These are phyloP conservation scores for Calonectria crousiana DNA, from an alignment of 2,329 filamentous ascomycete genomes.

Conservation along the genomic window DNA sequence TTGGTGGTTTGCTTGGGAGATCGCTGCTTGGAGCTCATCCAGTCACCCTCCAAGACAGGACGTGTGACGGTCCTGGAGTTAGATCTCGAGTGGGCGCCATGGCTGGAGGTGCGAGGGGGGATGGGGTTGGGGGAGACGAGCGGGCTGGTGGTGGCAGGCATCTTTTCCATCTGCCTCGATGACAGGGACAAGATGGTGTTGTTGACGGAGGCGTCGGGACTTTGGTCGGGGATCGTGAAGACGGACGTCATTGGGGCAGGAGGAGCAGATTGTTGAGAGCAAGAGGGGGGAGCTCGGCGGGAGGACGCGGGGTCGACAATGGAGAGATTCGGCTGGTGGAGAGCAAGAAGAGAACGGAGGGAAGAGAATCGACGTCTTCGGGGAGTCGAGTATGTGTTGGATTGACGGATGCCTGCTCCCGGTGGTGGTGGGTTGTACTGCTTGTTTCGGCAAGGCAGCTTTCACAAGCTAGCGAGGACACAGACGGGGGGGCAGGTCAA, in stretches of 20 bases:
- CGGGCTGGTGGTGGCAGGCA: conserved; percentile 44
- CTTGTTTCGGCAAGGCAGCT: conserved; percentile 20
- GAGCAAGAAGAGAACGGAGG: not conserved
- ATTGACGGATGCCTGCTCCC: conserved; percentile 20
- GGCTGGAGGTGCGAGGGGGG: conserved; percentile 77
- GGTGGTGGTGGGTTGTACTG: not conserved
- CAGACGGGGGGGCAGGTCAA: not conserved
- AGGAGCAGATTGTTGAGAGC: not conserved
- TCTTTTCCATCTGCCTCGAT: conserved; percentile 40
- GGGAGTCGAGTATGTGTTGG: not conserved
- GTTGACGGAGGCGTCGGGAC: conserved; percentile 29
- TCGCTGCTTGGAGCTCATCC: conserved; percentile 61
- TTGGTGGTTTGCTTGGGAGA: conserved; percentile 26
- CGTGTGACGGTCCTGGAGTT: conserved; percentile 56
- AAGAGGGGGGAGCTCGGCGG: not conserved
- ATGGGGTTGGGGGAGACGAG: conserved; percentile 70
- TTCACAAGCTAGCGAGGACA: conserved; percentile 23
- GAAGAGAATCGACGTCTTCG: not conserved
- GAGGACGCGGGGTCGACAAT: not conserved
- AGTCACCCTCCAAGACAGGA: conserved; percentile 72
- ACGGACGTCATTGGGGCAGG: not conserved
- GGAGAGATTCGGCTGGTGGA: not conserved
- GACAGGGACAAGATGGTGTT: conserved; percentile 41
- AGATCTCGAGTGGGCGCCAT: conserved; percentile 38
- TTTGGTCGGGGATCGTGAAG: conserved; percentile 41